These are phyloP conservation scores for Myriosclerotinia scirpicola DNA, from an alignment of 2,329 filamentous ascomycete genomes.

Conservation along the genomic window DNA sequence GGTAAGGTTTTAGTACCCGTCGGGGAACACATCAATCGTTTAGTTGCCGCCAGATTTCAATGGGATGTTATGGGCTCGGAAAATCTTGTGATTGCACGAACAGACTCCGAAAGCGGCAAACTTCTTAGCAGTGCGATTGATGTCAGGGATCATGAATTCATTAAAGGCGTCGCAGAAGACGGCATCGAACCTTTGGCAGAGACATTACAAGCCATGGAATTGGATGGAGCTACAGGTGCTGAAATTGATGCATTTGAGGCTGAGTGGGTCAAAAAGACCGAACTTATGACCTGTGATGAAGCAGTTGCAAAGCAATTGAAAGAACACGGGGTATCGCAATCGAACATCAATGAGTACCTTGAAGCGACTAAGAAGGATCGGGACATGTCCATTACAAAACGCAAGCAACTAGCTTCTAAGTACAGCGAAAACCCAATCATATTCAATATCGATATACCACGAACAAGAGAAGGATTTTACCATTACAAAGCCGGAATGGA, in stretches of 20 bases:
- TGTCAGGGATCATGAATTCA: conserved; percentile 94
- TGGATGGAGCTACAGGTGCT: conserved; percentile 68
- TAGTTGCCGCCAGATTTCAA: conserved; percentile 89
- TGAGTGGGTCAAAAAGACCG: conserved; percentile 82
- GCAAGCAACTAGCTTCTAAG: conserved; percentile 68
- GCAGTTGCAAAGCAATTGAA: conserved; percentile 75
- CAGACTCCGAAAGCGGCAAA: conserved; percentile 91
- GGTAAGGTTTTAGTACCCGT: conserved; percentile 94
- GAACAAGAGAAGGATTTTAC: conserved; percentile 92
- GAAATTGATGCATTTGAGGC: conserved; percentile 88
- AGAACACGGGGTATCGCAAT: conserved; percentile 60
- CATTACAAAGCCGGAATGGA: conserved; percentile 82
- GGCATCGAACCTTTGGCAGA: conserved; percentile 81
- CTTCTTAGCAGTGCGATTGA: conserved; percentile 90
- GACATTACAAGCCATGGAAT: conserved; percentile 86
- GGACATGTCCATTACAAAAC: conserved; percentile 75
- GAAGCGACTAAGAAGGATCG: conserved; percentile 60
- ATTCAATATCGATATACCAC: conserved; percentile 89
- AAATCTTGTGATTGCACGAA: conserved; percentile 91
- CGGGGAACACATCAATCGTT: conserved; percentile 93
- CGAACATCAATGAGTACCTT: conserved; percentile 68
- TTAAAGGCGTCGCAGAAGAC: conserved; percentile 77
- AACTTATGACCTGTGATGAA: conserved; percentile 89
- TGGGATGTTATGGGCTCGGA: conserved; percentile 98
- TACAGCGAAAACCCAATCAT: conserved; percentile 68